phyloP scores from a whole-genome alignment of 805 yeast species.

The Candida incommunis region DNA sequence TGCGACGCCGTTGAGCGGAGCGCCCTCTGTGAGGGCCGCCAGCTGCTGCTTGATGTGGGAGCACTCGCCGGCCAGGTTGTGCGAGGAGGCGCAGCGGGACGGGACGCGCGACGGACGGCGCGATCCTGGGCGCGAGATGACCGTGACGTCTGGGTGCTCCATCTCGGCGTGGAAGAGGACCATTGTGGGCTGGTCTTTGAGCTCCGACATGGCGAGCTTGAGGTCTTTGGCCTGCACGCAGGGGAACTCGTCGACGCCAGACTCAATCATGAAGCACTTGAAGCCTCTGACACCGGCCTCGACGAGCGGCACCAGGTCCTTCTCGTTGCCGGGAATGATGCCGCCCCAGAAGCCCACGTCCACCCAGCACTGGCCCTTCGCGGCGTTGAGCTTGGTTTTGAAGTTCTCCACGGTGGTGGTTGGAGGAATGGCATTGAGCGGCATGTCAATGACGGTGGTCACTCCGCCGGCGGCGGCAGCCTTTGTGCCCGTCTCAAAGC shows the following conservation, averaged over 20 bases:
- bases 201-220: conserved; percentile 45
- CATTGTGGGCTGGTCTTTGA: conserved; percentile 51
- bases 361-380: conserved; percentile 73
- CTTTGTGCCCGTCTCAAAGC: conserved; percentile 90
- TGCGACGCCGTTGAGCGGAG: neutral
- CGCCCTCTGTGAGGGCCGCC: neutral
- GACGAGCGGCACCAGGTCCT: conserved; percentile 59
- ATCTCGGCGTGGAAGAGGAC: conserved; percentile 91
- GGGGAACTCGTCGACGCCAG: conserved; percentile 96
- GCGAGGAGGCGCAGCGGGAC: neutral
- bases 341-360: conserved; percentile 98
- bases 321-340: conserved; percentile 61
- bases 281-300: conserved; percentile 86
- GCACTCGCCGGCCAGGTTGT: neutral
- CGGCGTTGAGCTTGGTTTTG: conserved; percentile 62
- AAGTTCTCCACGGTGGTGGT: conserved; percentile 75
- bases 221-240: conserved; percentile 57
- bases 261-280: conserved; percentile 82
- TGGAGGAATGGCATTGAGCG: conserved; percentile 90
- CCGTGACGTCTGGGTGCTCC: conserved; percentile 25
- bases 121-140: neutral
- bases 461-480: conserved; percentile 96
- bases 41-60: conserved; percentile 1
- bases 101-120: conserved; percentile 1
- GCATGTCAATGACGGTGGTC: conserved; percentile 93